Conservation (phyloP, 225 moss, liverwort and hornwort species). For the Pleurozium schreberi region DNA sequence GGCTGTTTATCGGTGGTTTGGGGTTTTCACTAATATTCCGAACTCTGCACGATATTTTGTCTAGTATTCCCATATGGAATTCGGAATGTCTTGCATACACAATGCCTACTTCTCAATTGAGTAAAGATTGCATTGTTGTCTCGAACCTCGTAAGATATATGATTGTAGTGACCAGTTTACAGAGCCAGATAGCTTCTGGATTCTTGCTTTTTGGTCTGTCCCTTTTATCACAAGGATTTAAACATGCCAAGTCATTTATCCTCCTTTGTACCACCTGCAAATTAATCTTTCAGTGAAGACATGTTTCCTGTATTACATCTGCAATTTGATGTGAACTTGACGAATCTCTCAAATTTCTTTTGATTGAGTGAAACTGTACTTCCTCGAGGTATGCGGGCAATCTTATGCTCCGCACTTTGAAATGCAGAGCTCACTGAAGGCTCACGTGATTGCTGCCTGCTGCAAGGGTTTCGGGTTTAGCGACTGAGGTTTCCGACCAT, state of each 20-base stretch:
- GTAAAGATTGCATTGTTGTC: too few relatives aligned
- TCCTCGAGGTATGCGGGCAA: background rate
- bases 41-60: background rate
- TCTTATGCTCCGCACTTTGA: background rate
- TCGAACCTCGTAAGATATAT: too few relatives aligned
- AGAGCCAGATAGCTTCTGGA: too few relatives aligned
- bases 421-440: conserved; percentile 72
- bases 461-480: conserved; percentile 1
- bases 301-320: background rate
- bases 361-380: background rate
- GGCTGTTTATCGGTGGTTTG: background rate
- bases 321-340: background rate
- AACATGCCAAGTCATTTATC: too few relatives aligned
- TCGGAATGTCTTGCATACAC: background rate
- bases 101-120: background rate
- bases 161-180: too few relatives aligned
- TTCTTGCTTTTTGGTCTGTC: too few relatives aligned
- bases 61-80: background rate
- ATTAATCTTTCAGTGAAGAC: background rate
- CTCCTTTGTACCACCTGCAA: too few relatives aligned
- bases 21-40: background rate
- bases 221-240: too few relatives aligned
- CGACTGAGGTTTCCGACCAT: background rate
- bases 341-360: background rate
- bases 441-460: too few relatives aligned